Base-by-base conservation (phyloP, 2,329 filamentous ascomycete species). In the Colletotrichum euphorbiae region DNA sequence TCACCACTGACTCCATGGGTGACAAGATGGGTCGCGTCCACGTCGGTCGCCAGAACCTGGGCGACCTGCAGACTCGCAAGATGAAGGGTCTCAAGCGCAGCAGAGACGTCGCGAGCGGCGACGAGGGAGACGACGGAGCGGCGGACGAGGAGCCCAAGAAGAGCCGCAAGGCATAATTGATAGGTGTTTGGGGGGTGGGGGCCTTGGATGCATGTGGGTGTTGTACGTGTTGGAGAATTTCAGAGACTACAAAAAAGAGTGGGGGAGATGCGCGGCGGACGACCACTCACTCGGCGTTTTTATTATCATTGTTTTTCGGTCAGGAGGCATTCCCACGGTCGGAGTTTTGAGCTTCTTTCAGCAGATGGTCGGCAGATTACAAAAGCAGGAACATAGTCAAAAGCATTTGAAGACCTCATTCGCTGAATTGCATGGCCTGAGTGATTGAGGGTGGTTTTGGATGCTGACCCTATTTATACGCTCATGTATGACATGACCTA, bases 21-120 rank as follows among this genome's bases (percentile, higher is more conserved):
- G 96, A 99, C 81, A 98, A 98, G 90, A 86, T 98, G 71, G 96
- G 95, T 71, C 90, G 94, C 73, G 92, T 99, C 71, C 96, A 99
- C 79, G 81, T 97, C 69, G 93, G 92, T 76, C 93, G 91, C 83
- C 94, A 98, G 81, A 94, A 99, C 81, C 86, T 99, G 67, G 86
- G 85, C 76, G 88, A 91, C 74, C 80, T 99, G 80, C 96, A 99
- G 85, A 97, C 94, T 60, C 90, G 96, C 77, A 99, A 99, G 89
- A 98, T 99, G 94, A 99, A 99, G 89, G 96, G 94, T 73, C 81
- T 99, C 73, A 99, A 98, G 88, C 87, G 96, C 72, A 89, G 87
- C 71, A 88, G 93, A 62, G 90, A 90, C 70, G 59, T 65, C 81
- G 88, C 24, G 84, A 86, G 83, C 24, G 88, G 86, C 58, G 84